Conservation (phyloP, 1,139 yeast species). For the Blastobotrys proliferans region DNA sequence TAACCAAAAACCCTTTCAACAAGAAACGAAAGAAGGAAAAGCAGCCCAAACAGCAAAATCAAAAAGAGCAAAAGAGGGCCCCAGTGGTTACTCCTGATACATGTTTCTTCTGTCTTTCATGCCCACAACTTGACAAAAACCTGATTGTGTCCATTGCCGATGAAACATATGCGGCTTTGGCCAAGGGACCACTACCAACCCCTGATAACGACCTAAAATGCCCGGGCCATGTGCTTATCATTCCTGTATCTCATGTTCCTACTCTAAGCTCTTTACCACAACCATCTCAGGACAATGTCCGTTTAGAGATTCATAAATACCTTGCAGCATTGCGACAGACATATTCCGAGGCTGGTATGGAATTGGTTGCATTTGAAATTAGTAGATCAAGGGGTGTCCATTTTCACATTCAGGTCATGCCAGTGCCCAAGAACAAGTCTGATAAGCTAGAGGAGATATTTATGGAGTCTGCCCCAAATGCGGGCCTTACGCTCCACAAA, state of each 20-base stretch:
- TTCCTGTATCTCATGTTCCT: slow-evolving; percentile 77
- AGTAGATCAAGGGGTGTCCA: slow-evolving; percentile 34
- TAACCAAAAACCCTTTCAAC: background rate
- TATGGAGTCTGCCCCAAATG: slow-evolving; percentile 21
- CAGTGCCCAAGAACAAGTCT: slow-evolving; percentile 25
- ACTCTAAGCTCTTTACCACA: slow-evolving; percentile 27
- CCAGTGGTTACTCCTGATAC: slow-evolving; percentile 18
- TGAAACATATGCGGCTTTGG: slow-evolving; percentile 64
- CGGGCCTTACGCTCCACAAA: slow-evolving; percentile 15
- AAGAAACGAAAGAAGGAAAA: slow-evolving; percentile 3
- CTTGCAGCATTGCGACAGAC: slow-evolving; percentile 24
- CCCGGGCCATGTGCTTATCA: slow-evolving; percentile 78
- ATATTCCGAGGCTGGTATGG: slow-evolving; percentile 23
- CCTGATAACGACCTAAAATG: slow-evolving; percentile 40
- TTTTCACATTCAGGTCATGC: slow-evolving; percentile 35
- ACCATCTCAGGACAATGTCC: slow-evolving; percentile 15
- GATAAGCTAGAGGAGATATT: slow-evolving; percentile 20
- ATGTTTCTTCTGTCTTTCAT: slow-evolving; percentile 83
- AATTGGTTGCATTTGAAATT: slow-evolving; percentile 31
- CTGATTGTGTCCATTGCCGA: slow-evolving; percentile 75
- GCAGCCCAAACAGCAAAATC: background rate
- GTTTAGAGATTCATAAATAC: slow-evolving; percentile 25
- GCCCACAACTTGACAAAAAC: slow-evolving; percentile 73
- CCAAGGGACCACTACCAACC: slow-evolving; percentile 79
- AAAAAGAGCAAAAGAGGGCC: too few species aligned